Percentiles rank a stretch among this genome's conserved stretches.
These are phyloP conservation scores for Trichophyton schoenleinii DNA, from an alignment of 2,329 filamentous ascomycete species.

Conservation along the genomic window DNA sequence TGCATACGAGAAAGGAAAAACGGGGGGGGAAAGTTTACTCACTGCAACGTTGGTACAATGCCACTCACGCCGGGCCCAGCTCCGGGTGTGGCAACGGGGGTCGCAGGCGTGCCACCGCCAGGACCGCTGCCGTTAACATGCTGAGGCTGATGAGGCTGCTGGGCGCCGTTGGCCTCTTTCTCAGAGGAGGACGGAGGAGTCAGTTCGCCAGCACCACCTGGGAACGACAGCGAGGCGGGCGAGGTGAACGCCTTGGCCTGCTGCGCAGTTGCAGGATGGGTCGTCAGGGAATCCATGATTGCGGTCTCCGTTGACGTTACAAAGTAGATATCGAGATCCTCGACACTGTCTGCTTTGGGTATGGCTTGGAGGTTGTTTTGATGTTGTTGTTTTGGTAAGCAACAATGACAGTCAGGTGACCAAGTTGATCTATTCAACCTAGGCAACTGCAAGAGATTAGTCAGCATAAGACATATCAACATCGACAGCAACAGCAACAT, in stretches of 20 bases:
- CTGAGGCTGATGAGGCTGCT: constrained; percentile 37
- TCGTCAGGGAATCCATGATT: constrained; percentile 74
- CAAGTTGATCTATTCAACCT: not conserved
- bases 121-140: constrained; percentile 41
- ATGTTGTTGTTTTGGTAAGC: not conserved
- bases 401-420: not conserved
- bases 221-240: constrained; percentile 83
- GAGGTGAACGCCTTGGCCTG: constrained; percentile 95
- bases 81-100: constrained; percentile 82
- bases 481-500: not conserved
- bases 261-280: constrained; percentile 78
- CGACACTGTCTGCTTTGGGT: constrained; percentile 4
- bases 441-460: not conserved
- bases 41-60: constrained; percentile 89
- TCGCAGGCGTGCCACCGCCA: constrained; percentile 70
- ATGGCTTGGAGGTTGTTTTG: not conserved
- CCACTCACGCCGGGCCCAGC: constrained; percentile 73
- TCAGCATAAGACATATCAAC: not conserved
- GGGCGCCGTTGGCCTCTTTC: constrained; percentile 34
- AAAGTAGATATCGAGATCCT: too few species aligned
- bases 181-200: constrained; percentile 61
- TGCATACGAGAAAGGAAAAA: not conserved
- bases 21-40: constrained; percentile 47
- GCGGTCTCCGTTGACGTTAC: not conserved
- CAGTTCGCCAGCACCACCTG: constrained; percentile 68